These are phyloP conservation scores for Pyrenopolyporus hunteri DNA, from an alignment of 495 filamentous ascomycete genomes.

Conservation along the genomic window DNA sequence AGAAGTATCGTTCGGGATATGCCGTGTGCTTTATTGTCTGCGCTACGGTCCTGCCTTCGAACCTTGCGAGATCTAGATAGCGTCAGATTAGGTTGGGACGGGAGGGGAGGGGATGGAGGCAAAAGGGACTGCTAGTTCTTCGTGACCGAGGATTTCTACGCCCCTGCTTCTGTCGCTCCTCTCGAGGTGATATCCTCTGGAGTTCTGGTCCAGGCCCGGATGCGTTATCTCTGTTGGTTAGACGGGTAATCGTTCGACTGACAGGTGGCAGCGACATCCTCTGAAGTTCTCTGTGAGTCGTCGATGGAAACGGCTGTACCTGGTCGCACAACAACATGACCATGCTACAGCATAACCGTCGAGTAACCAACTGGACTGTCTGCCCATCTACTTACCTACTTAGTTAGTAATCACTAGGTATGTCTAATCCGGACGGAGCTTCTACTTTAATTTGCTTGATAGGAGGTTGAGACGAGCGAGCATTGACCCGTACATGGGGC, in stretches of 20 bases:
- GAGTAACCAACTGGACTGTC: too few relatives aligned
- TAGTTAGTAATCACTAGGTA: conserved; percentile 3
- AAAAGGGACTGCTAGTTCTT: not conserved
- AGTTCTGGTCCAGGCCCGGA: conserved; percentile 13
- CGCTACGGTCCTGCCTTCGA: too few relatives aligned
- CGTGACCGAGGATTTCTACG: not conserved
- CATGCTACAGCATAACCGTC: conserved; percentile 27
- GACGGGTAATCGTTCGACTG: conserved; percentile 4
- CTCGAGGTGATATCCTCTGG: conserved; percentile 11
- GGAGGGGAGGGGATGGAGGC: too few relatives aligned
- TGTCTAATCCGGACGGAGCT: not conserved
- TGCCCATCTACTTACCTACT: not conserved
- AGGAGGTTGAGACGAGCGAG: not conserved
- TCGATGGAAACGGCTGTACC: conserved; percentile 17
- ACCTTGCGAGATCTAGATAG: conserved; percentile 1
- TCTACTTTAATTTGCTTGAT: conserved; percentile 8
- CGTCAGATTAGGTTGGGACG: too few relatives aligned
- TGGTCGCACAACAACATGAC: not conserved
- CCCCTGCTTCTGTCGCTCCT: not conserved
- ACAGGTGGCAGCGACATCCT: conserved; percentile 14
- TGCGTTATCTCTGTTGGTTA: conserved; percentile 5
- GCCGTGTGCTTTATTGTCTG: not conserved
- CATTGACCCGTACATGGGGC: not conserved
- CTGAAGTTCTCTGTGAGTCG: conserved; percentile 8
- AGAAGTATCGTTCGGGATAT: not conserved